Percentiles rank a stretch among this genome's conserved stretches.
phyloP scores from a whole-genome alignment of 805 yeast genomes.

The Saturnispora dispora region DNA sequence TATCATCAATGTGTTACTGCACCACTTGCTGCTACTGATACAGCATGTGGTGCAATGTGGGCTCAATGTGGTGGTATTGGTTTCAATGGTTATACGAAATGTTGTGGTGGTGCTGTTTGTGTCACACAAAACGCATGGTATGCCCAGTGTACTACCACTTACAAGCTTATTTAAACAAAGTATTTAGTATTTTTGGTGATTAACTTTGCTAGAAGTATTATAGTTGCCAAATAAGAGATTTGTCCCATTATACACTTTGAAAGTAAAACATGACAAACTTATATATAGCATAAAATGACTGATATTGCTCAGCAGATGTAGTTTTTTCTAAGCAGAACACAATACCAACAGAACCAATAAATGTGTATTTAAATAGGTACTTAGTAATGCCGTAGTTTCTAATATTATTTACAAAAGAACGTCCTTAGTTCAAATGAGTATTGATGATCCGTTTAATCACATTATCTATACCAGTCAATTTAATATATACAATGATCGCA shows the following conservation, averaged over 20 bases:
- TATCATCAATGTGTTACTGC: conserved; percentile 21
- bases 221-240: too few species aligned
- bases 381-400: too few species aligned
- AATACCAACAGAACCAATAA: too few species aligned
- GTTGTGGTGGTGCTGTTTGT: conserved; percentile 20
- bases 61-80: conserved; percentile 22
- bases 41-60: conserved; percentile 11
- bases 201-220: too few species aligned
- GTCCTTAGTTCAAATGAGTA: background rate
- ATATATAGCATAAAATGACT: too few species aligned
- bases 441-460: background rate
- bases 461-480: background rate
- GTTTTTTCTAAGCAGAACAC: background rate
- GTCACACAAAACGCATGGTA: conserved; percentile 19
- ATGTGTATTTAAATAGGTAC: too few species aligned
- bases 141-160: conserved; percentile 19
- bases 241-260: too few species aligned
- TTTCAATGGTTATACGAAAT: conserved; percentile 16
- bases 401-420: too few species aligned
- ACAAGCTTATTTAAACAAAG: background rate
- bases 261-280: too few species aligned
- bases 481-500: background rate
- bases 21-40: conserved; percentile 7
- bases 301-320: background rate
- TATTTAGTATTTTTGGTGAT: too few species aligned